Base-by-base conservation (phyloP, 2,329 filamentous ascomycete genomes). In the Fusarium palustre region DNA sequence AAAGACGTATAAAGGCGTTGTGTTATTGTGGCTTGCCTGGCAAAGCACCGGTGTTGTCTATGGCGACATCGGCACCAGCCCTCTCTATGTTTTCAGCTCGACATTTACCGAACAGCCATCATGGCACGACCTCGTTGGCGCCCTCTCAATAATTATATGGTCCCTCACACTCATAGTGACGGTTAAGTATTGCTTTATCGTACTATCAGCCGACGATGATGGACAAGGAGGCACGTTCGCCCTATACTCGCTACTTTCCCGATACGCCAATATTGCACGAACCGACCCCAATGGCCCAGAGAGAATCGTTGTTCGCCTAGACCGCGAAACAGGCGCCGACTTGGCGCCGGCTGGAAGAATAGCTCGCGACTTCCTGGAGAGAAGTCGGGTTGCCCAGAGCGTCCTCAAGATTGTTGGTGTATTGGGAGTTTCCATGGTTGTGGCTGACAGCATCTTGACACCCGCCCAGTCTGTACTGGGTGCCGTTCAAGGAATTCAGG, bases 31-130 rank as follows among this genome's bases (percentile, higher is more conserved):
- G 84, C 82, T 90, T 43, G 85, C 88, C 25, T 91, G 90, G 74
- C 88, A 91, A 77, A 88, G 85, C 4, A 86, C 85, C 31, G 89
- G 90, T 52, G 87, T 90, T 41, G 91, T 91, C 52, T 91, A 92
- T 65, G 90, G 90, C 25, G 90, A 92, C 69, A 91, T 91, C 72
- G 90, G 89, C 59, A 85, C 83, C 22, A 88, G 85, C 63, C 89
- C 89, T n/a, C 85, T 92, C 20, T 92, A 92, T 72, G 90, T 92
- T 20, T 92, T 82, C 76, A 91, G 89, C 20, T 89, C 87, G n/a
- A 91, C 88, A 1, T 92, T 92, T 72, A 81, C 83, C 28, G 78
- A 80, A 4, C 78, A 84, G 18, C 89, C 89, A 0, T 81, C 79
- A 9, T 85, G 85, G 69, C 81, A 86, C 24, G 87, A 91, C 69